Conservation (phyloP, 768 basidiomycete species). For the Naganishia randhawae region DNA sequence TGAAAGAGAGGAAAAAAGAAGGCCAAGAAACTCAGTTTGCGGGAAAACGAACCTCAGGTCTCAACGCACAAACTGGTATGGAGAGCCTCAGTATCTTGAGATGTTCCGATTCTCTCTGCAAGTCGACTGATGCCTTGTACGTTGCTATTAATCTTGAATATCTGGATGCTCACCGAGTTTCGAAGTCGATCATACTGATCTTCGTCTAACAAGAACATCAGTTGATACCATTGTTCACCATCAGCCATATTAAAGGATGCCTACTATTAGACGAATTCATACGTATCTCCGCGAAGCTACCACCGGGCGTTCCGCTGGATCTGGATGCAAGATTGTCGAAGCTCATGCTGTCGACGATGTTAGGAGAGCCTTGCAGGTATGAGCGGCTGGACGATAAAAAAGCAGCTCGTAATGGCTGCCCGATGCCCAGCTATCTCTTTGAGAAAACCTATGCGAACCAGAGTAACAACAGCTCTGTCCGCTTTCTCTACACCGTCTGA, state of each 20-base stretch:
- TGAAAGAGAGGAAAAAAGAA: slow-evolving; percentile 43
- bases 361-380: too few species aligned
- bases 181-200: slow-evolving; percentile 53
- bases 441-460: too few species aligned
- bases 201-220: background rate
- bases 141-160: slow-evolving; percentile 98
- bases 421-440: too few species aligned
- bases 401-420: too few species aligned
- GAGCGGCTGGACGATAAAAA: too few species aligned
- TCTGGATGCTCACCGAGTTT: slow-evolving; percentile 61
- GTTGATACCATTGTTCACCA: too few species aligned
- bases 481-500: too few species aligned
- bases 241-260: too few species aligned
- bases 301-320: background rate
- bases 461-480: too few species aligned
- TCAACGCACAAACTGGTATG: slow-evolving; percentile 77
- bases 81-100: slow-evolving; percentile 70
- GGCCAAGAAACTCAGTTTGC: background rate
- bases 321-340: background rate
- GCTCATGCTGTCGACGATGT: too few species aligned
- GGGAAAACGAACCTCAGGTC: background rate
- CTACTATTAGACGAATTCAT: too few species aligned
- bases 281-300: too few species aligned
- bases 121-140: slow-evolving; percentile 90
- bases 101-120: slow-evolving; percentile 92